Conservation (phyloP, 495 filamentous ascomycete genomes). For the Penicillium canariense region DNA sequence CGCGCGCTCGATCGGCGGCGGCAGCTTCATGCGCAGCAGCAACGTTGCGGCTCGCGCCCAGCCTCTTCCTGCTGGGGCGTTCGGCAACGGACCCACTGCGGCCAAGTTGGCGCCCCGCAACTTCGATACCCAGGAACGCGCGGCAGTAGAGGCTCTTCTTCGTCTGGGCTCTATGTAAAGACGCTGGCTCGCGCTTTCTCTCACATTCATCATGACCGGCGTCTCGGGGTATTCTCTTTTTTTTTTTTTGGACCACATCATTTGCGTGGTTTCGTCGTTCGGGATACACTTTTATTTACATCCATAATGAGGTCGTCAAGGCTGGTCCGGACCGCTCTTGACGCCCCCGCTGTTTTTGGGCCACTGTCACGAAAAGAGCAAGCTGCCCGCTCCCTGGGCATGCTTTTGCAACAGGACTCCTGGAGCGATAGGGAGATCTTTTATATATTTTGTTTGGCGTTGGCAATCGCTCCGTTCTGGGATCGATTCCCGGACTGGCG, state of each 20-base stretch:
- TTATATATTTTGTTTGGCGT: neutral
- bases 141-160: slow-evolving; percentile 80
- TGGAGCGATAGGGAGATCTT: neutral
- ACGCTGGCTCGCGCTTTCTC: slow-evolving; percentile 25
- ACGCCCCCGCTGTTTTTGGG: slow-evolving; percentile 1
- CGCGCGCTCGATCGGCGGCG: slow-evolving; percentile 57
- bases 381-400: neutral
- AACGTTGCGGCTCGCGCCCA: slow-evolving; percentile 26
- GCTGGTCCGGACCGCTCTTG: slow-evolving; percentile 32
- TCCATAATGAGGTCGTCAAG: slow-evolving; percentile 29
- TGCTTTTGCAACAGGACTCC: neutral
- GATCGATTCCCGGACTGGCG: slow-evolving; percentile 1
- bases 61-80: slow-evolving; percentile 43
- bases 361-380: neutral
- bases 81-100: slow-evolving; percentile 26
- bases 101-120: slow-evolving; percentile 40
- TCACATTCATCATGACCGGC: slow-evolving; percentile 26
- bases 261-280: neutral
- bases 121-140: slow-evolving; percentile 60
- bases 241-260: slow-evolving; percentile 10
- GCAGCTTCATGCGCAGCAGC: slow-evolving; percentile 32
- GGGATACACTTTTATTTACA: slow-evolving; percentile 13
- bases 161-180: slow-evolving; percentile 83
- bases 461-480: neutral
- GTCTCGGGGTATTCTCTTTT: slow-evolving; percentile 25